These are phyloP conservation scores for Kurtzmaniella quercitrusa DNA, from an alignment of 1,139 yeast species.

Conservation along the genomic window DNA sequence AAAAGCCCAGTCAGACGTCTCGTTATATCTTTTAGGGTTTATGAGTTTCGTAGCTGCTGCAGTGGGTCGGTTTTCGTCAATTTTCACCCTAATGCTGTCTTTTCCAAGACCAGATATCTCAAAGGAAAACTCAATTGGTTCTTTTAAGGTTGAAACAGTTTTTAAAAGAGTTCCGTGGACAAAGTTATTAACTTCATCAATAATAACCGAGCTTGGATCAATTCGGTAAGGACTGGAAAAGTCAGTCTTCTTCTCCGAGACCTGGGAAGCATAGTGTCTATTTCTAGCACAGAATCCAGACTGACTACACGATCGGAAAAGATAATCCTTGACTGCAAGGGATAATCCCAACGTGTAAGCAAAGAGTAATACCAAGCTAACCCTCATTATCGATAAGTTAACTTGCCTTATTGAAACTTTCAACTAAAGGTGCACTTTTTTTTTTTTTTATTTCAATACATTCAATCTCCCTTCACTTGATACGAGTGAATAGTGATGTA, in stretches of 20 bases:
- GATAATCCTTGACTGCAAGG: slow-evolving; percentile 58
- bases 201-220: slow-evolving; percentile 34
- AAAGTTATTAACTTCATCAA: slow-evolving; percentile 13
- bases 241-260: slow-evolving; percentile 14
- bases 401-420: not conserved
- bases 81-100: slow-evolving; percentile 52
- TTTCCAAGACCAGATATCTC: slow-evolving; percentile 52
- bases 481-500: no score
- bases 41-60: slow-evolving; percentile 13
- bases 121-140: slow-evolving; percentile 46
- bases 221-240: slow-evolving; percentile 53
- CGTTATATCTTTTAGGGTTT: slow-evolving; percentile 51
- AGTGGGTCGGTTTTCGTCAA: slow-evolving; percentile 51
- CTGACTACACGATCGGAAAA: slow-evolving; percentile 77
- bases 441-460: not conserved
- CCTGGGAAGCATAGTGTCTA: slow-evolving; percentile 57
- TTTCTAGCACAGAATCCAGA: slow-evolving; percentile 87
- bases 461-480: not conserved
- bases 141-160: slow-evolving; percentile 23
- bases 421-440: not conserved
- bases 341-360: slow-evolving; percentile 6
- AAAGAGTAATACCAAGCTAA: slow-evolving; percentile 1
- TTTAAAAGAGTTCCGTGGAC: slow-evolving; percentile 49
- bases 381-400: not conserved
- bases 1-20: slow-evolving; percentile 61